Percentiles rank a stretch among this genome's conserved stretches.
Evolutionary conservation across 139 green algal genomes (phyloP).

Genomic region (Coelastrella sp.): DNA sequence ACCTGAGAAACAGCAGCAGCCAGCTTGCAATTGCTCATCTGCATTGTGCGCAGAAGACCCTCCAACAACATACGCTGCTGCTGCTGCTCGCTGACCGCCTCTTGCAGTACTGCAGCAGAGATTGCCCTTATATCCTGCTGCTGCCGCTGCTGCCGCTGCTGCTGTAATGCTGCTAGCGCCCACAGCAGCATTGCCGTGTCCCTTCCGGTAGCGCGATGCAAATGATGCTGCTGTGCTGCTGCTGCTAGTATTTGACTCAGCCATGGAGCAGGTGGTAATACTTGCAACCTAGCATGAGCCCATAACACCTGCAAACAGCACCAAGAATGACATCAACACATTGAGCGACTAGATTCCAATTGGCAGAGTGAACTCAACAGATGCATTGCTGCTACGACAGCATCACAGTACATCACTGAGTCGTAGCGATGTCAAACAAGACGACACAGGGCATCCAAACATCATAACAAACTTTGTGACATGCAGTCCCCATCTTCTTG

Average conservation of each 20-base stretch:
- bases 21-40: conserved; percentile 37
- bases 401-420: too few relatives aligned
- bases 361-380: too few relatives aligned
- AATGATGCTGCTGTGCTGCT: background rate
- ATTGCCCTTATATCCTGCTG: background rate
- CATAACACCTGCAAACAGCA: conserved; percentile 37
- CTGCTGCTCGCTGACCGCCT: background rate
- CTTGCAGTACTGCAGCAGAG: background rate
- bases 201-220: background rate
- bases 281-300: conserved; percentile 1
- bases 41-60: background rate
- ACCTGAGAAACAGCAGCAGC: background rate
- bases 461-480: too few relatives aligned
- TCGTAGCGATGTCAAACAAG: too few relatives aligned
- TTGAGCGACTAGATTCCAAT: too few relatives aligned
- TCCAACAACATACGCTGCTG: conserved; percentile 21
- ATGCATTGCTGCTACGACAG: too few relatives aligned
- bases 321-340: background rate
- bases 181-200: conserved; percentile 36
- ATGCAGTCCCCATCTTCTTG: too few relatives aligned
- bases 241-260: background rate
- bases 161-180: conserved; percentile 5
- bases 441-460: too few relatives aligned
- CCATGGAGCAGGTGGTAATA: background rate
- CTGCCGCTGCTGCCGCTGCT: conserved; percentile 18